Base-by-base conservation (phyloP, 257 asterid species). In the Misopates orontium region DNA sequence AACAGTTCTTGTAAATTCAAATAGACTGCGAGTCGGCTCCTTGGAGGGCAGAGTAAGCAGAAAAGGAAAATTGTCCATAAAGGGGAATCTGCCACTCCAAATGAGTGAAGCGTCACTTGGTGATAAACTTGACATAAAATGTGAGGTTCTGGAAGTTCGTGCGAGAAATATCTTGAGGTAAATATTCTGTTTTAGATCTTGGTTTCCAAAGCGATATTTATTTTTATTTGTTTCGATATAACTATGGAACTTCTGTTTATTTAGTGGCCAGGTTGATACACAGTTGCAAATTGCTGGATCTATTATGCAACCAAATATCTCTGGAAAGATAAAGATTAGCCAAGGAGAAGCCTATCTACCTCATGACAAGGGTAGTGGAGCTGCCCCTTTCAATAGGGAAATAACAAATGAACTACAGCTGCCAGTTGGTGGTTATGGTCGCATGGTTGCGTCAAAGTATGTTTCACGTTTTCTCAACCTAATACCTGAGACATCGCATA, bases 281-380 rank as follows among this genome's bases (percentile, higher is more conserved):
- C 97, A 90, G 81, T 73, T 94, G 84, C 97, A 90, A 76, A 73
- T 94, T 49, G 83, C 88, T 71, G 97, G 99, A 69, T 94, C 96
- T 28, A 86, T 94, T 69, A 76, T 87, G 89, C 96, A 90, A 90
- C 99, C 99, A 64, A 94, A 87, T 80, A 85, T 90, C 74, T 90
- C 97, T 23, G 99, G 99, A 58, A 91, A 90, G 76, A 90, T 87
- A 56, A 94, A 90, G 77, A 70, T 94, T 76, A 88, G 99, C 80
- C 99, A 86, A 55, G 99, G 99, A 66, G 99, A 94, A 85, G 94
- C 84, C 59, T 94, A 94, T 82, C 78, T 94, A 60, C 97, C 97
- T 54, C 99, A 94, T 28, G 99, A 94, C 77, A 94, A 88, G 85
- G 95, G 97, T 28, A 83, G 89, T 77, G 99, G 96, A 76, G 81